Base-by-base conservation (phyloP, 2,329 filamentous ascomycete genomes). In the Curvularia spicifera region DNA sequence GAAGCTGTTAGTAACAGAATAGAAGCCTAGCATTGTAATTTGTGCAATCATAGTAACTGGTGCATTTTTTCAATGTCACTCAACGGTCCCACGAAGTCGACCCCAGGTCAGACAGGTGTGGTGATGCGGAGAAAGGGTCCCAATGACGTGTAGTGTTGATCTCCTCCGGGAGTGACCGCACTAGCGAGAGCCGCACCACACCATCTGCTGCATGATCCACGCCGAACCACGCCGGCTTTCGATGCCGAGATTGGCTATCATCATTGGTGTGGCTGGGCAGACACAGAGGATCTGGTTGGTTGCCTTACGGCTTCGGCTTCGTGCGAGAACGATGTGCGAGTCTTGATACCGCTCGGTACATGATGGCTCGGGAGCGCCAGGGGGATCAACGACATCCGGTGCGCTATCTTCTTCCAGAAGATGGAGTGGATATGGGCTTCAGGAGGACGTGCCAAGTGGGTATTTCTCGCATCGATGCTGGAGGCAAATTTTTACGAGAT, bases 121-220 rank as follows among this genome's bases (percentile, higher is more conserved):
- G 20, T 28, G 18, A 48, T 55, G 47, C 46, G 55, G 55, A 58
- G 55, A 52, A 57, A 52, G 45, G 42, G 52, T 39, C 20, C 45
- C 20, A 33, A 47, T 67, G 66, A 64, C 57, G 64, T 67, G 48
- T 50, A 40, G 29, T 50, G 47, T 50, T 51, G 53, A 63, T 66
- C 57, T 53, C 20, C 31, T 59, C 62, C 63, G 67, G 65, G 53
- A 64, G 61, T 51, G 58, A 61, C 56, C 56, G 61, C 60, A 57
- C 66, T 66, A 69, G 40, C 37, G 42, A 59, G 60, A 67, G 63
- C 64, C 62, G 61, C 64, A 68, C 51, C 33, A 57, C 44, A 56
- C 54, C 49, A 46, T 35, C 31, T n/a, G 1, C 6, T 61, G 39
- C 57, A 55, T 55, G 47, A 57, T 54, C 51, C 45, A 39, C 56